Conservation (phyloP, 108 stramenopile genomes). For the Skeletonema menzelii region DNA sequence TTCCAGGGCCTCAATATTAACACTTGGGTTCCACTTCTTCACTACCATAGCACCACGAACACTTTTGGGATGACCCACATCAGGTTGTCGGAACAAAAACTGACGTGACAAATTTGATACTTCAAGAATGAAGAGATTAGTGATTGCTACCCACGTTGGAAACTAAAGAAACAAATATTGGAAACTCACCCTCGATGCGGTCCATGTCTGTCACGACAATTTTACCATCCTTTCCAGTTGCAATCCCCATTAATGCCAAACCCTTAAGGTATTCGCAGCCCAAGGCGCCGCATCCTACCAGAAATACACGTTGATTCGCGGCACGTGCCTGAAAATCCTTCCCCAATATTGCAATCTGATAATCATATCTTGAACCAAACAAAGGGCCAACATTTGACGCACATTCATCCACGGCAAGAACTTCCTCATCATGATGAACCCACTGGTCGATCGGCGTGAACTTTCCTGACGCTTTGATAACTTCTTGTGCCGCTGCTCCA, state of each 20-base stretch:
- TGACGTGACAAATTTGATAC: constrained; percentile 84
- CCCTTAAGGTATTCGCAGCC: constrained; percentile 92
- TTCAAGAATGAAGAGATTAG: too few relatives aligned
- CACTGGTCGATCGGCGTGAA: constrained; percentile 81
- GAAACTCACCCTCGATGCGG: constrained; percentile 88
- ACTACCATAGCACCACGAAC: constrained; percentile 71
- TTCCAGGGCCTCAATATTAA: constrained; percentile 73
- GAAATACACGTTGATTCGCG: constrained; percentile 70
- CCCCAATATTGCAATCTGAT: constrained; percentile 78
- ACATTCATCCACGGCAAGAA: constrained; percentile 60
- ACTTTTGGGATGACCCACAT: constrained; percentile 85
- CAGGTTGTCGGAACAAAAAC: constrained; percentile 85
- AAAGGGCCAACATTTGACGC: constrained; percentile 44
- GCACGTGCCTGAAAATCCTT: constrained; percentile 59
- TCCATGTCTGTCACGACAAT: constrained; percentile 87
- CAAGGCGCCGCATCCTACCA: constrained; percentile 88
- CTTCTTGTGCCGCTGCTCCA: constrained; percentile 88
- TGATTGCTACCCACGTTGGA: too few relatives aligned
- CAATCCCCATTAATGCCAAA: constrained; percentile 79
- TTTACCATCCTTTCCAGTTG: constrained; percentile 67
- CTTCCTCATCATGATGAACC: constrained; percentile 57
- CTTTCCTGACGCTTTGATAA: constrained; percentile 86
- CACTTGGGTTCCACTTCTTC: constrained; percentile 70
- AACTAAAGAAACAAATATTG: too few relatives aligned
- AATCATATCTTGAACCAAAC: constrained; percentile 67